phyloP scores from a whole-genome alignment of 2,329 filamentous ascomycete genomes.

The Aspergillus chevalieri region DNA sequence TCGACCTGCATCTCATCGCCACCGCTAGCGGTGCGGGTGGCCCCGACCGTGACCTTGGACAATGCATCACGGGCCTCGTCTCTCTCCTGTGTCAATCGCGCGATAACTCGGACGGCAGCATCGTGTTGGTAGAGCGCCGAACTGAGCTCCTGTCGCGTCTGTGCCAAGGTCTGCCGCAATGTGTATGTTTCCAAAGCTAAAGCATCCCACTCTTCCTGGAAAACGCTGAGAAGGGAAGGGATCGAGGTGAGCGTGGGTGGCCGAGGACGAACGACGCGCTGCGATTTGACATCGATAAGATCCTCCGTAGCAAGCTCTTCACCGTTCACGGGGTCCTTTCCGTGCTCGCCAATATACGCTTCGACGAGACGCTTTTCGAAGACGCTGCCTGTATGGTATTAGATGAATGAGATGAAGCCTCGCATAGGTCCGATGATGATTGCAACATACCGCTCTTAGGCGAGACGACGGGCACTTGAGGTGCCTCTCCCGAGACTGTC shows the following conservation, averaged over 20 bases:
- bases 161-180: conserved; percentile 77
- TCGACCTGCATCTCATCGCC: conserved; percentile 89
- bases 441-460: conserved; percentile 73
- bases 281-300: conserved; percentile 77
- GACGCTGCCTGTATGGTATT: conserved; percentile 60
- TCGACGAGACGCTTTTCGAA: conserved; percentile 95
- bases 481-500: conserved; percentile 90
- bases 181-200: conserved; percentile 87
- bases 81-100: conserved; percentile 79
- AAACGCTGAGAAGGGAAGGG: conserved; percentile 84
- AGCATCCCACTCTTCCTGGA: conserved; percentile 98
- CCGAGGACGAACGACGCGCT: conserved; percentile 76
- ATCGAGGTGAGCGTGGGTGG: conserved; percentile 94
- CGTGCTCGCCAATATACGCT: conserved; percentile 87
- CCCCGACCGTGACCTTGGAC: conserved; percentile 72
- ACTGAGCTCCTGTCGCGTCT: conserved; percentile 87
- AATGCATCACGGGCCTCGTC: conserved; percentile 88
- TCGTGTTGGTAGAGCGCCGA: conserved; percentile 95
- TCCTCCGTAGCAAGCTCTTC: conserved; percentile 79
- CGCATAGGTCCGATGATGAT: conserved; percentile 10
- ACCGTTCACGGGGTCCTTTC: conserved; percentile 83
- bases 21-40: conserved; percentile 44
- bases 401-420: conserved; percentile 14
- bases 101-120: conserved; percentile 92
- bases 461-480: conserved; percentile 89